These are phyloP conservation scores for Phytophthora syringae DNA, from an alignment of 352 stramenopile species.

Conservation along the genomic window DNA sequence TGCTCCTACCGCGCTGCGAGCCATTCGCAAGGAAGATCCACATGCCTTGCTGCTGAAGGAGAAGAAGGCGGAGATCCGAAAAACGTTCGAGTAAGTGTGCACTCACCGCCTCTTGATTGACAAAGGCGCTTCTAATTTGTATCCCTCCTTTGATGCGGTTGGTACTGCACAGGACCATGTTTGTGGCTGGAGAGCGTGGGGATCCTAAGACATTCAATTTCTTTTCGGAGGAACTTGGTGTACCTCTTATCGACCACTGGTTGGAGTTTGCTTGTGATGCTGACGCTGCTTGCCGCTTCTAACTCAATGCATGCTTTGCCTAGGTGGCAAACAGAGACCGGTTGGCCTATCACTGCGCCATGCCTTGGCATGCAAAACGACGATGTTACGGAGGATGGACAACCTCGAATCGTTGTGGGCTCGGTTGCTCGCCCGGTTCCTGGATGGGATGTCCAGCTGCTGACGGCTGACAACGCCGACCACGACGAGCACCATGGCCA, in stretches of 20 bases:
- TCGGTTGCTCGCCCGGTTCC: slow-evolving; percentile 73
- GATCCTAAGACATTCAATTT: slow-evolving; percentile 90
- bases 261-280: not conserved
- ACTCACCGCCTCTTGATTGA: no score
- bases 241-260: slow-evolving; percentile 88
- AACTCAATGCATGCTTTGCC: slow-evolving; percentile 2
- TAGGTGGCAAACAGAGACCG: slow-evolving; percentile 92
- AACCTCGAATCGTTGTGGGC: slow-evolving; percentile 66
- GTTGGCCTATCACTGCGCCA: slow-evolving; percentile 78
- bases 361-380: slow-evolving; percentile 75
- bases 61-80: slow-evolving; percentile 50
- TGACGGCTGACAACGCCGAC: slow-evolving; percentile 58
- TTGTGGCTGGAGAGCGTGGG: slow-evolving; percentile 88
- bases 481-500: slow-evolving; percentile 51
- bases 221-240: slow-evolving; percentile 63
- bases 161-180: slow-evolving; percentile 57
- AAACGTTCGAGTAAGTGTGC: slow-evolving; percentile 62
- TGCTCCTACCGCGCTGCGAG: slow-evolving; percentile 91
- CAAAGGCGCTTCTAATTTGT: no score
- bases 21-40: slow-evolving; percentile 89
- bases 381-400: slow-evolving; percentile 44
- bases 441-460: slow-evolving; percentile 84
- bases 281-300: not conserved
- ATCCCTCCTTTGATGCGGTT: not conserved
- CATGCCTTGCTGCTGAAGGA: slow-evolving; percentile 57